Base-by-base conservation (phyloP, 306 rosid species). In the Pterocarpus macrocarpus region DNA sequence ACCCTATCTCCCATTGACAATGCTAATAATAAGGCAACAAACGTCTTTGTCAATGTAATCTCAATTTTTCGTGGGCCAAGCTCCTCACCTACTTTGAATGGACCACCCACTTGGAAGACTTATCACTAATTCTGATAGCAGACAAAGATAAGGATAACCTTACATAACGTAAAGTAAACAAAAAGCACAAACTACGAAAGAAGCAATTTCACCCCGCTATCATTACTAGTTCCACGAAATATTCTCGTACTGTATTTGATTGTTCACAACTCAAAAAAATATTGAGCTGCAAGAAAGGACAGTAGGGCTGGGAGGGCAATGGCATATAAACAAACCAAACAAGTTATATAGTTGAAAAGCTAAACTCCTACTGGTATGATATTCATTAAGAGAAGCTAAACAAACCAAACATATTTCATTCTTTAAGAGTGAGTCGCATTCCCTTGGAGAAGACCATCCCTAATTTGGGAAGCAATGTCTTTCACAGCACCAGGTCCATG, bases 401-500 rank as follows among this genome's bases (percentile, higher is more conserved):
- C 28, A 22, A 22, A 22, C 28, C 28, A 4, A n/a, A 4, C 0
- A 13, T 3, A 70, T 41, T 10, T 28, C 45, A 65, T 17, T 35
- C 43, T 62, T 79, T 28, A 47, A 44, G 62, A 62, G 5, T 82
- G 28, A 62, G 52, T 7, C 0, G 78, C 73, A 70, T 71, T 77
- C 71, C 86, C 96, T 85, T 93, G 97, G 53, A 93, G 97, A 77
- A 93, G 96, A 44, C 97, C 96, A 64, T 88, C 84, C 35, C 97
- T 90, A 53, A 93, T 93, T 65, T 93, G 97, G 9, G 94, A 30
- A n/a, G 97, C 86, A 17, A 93, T 68, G 32, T 93, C 97, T 7
- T 85, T 83, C 4, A 90, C 92, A 14, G 96, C 90, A 69, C 97
- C 97, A 62, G 97, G 97, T 73, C 97, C 96, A 58, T 93, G 97